A percentile compares a stretch with the other conserved stretches of the same genome.
Evolutionary conservation across 2,329 filamentous ascomycete genomes (phyloP).

Genomic region (Aspergillus carbonarius): DNA sequence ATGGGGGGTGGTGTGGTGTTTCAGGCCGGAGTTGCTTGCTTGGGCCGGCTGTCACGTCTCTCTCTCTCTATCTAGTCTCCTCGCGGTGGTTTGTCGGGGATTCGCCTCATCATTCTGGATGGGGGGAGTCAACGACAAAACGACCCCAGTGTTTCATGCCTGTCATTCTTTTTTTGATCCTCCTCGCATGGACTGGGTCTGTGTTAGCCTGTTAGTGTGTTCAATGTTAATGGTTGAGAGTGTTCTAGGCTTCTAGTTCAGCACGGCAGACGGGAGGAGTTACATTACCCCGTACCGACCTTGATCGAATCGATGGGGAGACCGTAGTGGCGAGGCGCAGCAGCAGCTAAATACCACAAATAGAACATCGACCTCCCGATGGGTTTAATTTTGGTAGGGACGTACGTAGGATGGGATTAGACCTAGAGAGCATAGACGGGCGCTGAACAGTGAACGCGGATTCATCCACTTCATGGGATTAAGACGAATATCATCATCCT

Average conservation of each 20-base stretch:
- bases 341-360: neutral
- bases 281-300: neutral
- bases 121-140: neutral
- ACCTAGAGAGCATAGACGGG: too few species aligned
- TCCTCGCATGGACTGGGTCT: neutral
- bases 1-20: neutral
- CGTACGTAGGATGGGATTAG: too few species aligned
- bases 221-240: too few species aligned
- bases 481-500: too few species aligned
- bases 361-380: neutral
- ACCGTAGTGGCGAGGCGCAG: constrained; percentile 1
- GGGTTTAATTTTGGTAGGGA: neutral
- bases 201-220: too few species aligned
- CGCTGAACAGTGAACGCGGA: too few species aligned
- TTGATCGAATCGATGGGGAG: neutral
- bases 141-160: neutral
- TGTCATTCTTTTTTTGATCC: neutral
- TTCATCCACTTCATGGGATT: too few species aligned
- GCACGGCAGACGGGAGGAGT: neutral
- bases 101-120: neutral
- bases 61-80: neutral
- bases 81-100: neutral
- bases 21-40: neutral
- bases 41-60: neutral
- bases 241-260: neutral